Conservation (phyloP, 768 basidiomycete genomes). For the Hemileccinum rubropunctum region DNA sequence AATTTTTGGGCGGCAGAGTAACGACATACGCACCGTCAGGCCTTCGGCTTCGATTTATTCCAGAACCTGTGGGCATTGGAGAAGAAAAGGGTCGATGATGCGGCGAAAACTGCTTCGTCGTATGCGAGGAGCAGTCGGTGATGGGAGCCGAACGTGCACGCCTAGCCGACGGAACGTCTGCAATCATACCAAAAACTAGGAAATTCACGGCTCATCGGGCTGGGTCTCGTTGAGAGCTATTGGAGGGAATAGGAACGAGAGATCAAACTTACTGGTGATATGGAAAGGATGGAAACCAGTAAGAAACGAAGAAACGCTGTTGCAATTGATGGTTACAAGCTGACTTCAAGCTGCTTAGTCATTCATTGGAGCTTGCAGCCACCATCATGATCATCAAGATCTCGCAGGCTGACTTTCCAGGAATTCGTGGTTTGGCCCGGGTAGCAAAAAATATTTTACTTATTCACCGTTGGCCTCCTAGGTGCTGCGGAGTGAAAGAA, state of each 20-base stretch:
- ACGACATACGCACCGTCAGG: no score
- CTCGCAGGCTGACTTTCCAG: constrained; percentile 20
- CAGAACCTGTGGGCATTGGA: no score
- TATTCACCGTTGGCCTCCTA: neutral
- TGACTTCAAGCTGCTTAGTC: no score
- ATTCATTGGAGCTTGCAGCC: constrained; percentile 1
- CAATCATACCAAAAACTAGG: neutral
- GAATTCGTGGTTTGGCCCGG: constrained; percentile 1
- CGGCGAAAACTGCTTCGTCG: neutral
- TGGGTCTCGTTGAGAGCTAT: neutral
- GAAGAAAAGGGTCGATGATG: no score
- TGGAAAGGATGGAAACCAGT: neutral
- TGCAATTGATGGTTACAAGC: no score
- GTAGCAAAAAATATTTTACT: neutral
- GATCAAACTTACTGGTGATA: neutral
- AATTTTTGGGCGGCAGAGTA: no score
- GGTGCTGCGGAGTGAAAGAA: neutral
- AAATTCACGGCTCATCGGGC: neutral
- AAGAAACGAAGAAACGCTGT: neutral
- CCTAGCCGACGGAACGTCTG: neutral
- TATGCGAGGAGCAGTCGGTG: neutral
- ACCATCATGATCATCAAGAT: neutral
- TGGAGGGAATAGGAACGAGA: no score
- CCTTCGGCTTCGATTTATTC: no score
- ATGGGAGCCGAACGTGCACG: constrained; percentile 1